These are phyloP conservation scores for Lachnellula suecica DNA, from an alignment of 2,329 filamentous ascomycete genomes.

Conservation along the genomic window DNA sequence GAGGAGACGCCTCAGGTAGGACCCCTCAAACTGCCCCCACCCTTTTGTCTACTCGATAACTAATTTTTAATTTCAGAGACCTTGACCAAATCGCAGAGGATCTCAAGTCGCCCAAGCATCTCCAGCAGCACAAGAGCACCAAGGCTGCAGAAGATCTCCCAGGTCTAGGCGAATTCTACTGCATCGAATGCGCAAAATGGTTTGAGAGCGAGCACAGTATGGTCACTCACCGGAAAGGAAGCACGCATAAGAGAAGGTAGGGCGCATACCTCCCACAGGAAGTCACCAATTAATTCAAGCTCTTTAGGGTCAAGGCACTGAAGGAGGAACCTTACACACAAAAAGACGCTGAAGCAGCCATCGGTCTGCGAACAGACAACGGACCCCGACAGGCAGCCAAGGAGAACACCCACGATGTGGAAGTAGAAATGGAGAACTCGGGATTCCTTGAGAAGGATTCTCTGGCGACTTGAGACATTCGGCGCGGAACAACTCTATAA, in stretches of 20 bases:
- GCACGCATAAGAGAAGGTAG: conserved; percentile 89
- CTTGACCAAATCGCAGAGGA: conserved; percentile 91
- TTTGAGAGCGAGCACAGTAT: conserved; percentile 84
- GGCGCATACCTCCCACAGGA: no score
- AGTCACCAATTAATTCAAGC: conserved; percentile 10
- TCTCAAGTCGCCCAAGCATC: conserved; percentile 73
- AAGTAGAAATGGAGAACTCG: conserved; percentile 41
- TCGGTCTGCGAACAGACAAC: conserved; percentile 72
- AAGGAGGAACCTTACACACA: conserved; percentile 84
- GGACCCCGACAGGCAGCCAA: conserved; percentile 41
- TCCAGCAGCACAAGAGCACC: conserved; percentile 73
- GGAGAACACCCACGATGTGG: conserved; percentile 34
- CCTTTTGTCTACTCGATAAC: not conserved
- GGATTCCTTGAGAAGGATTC: conserved; percentile 19
- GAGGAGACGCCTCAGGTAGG: conserved; percentile 66
- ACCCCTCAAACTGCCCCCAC: not conserved
- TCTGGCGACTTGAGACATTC: conserved; percentile 18
- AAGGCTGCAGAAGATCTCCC: conserved; percentile 87
- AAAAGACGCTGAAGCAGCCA: conserved; percentile 79
- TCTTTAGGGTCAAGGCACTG: conserved; percentile 71
- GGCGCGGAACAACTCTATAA: not conserved
- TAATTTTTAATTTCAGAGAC: conserved; percentile 52
- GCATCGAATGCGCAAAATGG: conserved; percentile 92
- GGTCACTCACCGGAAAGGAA: conserved; percentile 75
- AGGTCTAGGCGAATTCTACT: conserved; percentile 82